Evolutionary conservation across 495 filamentous ascomycete species (phyloP).

Genomic region (Trypethelium eluteriae): DNA sequence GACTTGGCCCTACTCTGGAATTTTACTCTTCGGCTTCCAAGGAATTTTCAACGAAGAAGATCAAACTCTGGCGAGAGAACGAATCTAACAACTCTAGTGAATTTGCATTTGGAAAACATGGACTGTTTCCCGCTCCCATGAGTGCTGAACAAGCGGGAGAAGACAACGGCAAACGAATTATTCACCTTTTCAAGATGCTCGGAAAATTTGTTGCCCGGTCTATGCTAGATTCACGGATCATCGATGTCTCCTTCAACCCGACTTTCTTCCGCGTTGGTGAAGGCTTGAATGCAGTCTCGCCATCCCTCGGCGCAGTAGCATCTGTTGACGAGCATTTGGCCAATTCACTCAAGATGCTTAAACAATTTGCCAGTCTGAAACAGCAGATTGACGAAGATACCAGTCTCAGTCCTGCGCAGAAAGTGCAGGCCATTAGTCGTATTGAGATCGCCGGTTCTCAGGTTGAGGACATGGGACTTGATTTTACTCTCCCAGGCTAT

Average conservation of each 20-base stretch:
- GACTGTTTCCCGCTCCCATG: constrained; percentile 90
- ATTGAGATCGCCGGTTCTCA: constrained; percentile 64
- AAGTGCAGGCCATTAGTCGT: constrained; percentile 56
- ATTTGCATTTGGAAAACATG: constrained; percentile 76
- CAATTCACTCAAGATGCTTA: constrained; percentile 75
- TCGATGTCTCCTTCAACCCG: constrained; percentile 95
- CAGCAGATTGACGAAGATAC: constrained; percentile 67
- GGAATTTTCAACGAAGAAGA: constrained; percentile 93
- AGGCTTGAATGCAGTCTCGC: constrained; percentile 60
- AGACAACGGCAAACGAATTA: constrained; percentile 71
- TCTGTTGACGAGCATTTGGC: constrained; percentile 82
- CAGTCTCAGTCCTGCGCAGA: constrained; percentile 56
- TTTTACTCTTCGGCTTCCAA: constrained; percentile 98
- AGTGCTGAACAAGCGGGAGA: constrained; percentile 65
- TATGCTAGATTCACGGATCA: constrained; percentile 97
- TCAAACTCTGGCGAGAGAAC: constrained; percentile 91
- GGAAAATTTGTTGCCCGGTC: constrained; percentile 97
- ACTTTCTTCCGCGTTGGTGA: constrained; percentile 95
- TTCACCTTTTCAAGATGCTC: constrained; percentile 85
- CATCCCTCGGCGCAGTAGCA: constrained; percentile 87
- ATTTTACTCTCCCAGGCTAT: constrained; percentile 93
- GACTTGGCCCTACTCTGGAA: constrained; percentile 90
- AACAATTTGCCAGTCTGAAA: constrained; percentile 78
- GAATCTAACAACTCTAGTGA: constrained; percentile 70
- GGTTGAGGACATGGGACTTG: constrained; percentile 81